Evolutionary conservation across 2,329 filamentous ascomycete genomes (phyloP).

Genomic region (Colletotrichum sp.): DNA sequence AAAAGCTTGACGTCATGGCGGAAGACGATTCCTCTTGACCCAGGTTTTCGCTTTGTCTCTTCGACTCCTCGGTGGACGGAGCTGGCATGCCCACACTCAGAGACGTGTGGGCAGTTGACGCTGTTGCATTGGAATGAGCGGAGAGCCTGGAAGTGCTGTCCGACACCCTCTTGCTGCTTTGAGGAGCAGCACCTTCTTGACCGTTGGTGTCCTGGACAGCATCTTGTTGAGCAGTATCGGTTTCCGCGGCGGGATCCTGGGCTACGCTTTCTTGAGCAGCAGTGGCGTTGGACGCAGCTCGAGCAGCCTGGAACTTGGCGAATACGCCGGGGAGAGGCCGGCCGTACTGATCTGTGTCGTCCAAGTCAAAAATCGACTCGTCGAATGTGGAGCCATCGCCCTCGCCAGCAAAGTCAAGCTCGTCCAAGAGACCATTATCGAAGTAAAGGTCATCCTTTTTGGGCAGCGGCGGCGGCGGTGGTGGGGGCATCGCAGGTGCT

Average conservation of each 20-base stretch:
- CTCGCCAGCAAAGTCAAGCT: constrained; percentile 52
- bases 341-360: constrained; percentile 68
- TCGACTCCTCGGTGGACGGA: constrained; percentile 3
- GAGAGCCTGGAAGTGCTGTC: constrained; percentile 52
- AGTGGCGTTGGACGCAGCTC: constrained; percentile 31
- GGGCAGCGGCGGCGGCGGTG: not conserved
- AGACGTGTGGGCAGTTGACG: constrained; percentile 60
- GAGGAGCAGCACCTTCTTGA: constrained; percentile 39
- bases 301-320: constrained; percentile 54
- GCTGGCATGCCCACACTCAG: constrained; percentile 35
- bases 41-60: constrained; percentile 1
- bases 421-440: constrained; percentile 61
- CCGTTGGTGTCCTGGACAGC: constrained; percentile 41
- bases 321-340: constrained; percentile 65
- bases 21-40: constrained; percentile 22
- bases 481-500: constrained; percentile 8
- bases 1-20: constrained; percentile 18
- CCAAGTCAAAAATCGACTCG: constrained; percentile 74
- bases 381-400: constrained; percentile 67
- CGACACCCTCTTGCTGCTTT: constrained; percentile 46
- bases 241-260: constrained; percentile 17
- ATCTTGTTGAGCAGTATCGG: constrained; percentile 25
- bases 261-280: not conserved
- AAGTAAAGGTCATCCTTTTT: constrained; percentile 69
- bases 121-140: constrained; percentile 44